phyloP scores from a whole-genome alignment of 108 stramenopile species.

The Asterionellopsis glacialis region DNA sequence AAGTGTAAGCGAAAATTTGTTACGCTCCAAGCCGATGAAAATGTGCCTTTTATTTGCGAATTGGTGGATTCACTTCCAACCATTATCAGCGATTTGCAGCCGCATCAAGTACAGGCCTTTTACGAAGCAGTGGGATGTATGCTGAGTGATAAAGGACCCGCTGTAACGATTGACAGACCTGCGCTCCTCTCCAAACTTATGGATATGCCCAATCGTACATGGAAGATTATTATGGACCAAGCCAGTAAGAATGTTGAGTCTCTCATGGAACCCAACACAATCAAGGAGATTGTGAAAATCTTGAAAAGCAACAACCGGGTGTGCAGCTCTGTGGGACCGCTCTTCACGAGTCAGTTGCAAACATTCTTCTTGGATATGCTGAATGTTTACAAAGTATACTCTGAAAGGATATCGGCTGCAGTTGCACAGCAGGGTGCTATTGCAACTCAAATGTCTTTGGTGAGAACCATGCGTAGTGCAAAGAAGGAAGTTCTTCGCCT shows the following conservation, averaged over 20 bases:
- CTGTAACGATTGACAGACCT: conserved; percentile 79
- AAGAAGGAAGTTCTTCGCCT: conserved; percentile 95
- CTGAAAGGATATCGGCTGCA: conserved; percentile 89
- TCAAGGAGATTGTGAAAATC: conserved; percentile 94
- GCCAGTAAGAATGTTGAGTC: conserved; percentile 74
- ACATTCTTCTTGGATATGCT: conserved; percentile 96
- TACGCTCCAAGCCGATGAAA: conserved; percentile 88
- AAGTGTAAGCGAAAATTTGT: conserved; percentile 98
- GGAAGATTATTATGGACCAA: conserved; percentile 86
- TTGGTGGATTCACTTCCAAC: conserved; percentile 86
- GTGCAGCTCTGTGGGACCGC: conserved; percentile 86
- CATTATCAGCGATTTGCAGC: conserved; percentile 95
- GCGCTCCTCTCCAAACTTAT: conserved; percentile 83
- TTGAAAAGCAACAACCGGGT: conserved; percentile 91
- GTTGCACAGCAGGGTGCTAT: conserved; percentile 85
- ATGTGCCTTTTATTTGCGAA: conserved; percentile 87
- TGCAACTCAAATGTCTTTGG: conserved; percentile 85
- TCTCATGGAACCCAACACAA: conserved; percentile 83
- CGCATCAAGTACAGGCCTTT: conserved; percentile 98
- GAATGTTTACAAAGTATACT: conserved; percentile 97
- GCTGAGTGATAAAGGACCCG: conserved; percentile 88
- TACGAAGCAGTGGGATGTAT: conserved; percentile 97
- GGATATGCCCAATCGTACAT: conserved; percentile 89
- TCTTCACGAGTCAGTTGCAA: conserved; percentile 92
- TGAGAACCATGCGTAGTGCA: conserved; percentile 93